Percentiles rank a stretch among this genome's conserved stretches.
Conservation (phyloP, 2,329 filamentous ascomycete species). For the Aspergillus felis region DNA sequence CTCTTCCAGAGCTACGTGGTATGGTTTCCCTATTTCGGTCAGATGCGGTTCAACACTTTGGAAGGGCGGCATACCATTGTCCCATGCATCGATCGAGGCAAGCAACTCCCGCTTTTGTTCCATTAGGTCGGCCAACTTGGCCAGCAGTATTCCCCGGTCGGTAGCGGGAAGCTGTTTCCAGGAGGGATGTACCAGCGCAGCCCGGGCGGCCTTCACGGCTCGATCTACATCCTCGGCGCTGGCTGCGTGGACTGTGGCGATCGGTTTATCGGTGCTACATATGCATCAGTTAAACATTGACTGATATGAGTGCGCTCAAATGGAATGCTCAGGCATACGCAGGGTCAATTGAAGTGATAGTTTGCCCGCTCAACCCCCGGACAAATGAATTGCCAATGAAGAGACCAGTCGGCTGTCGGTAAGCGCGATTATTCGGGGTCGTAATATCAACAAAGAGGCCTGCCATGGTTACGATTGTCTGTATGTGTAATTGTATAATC, state of each 20-base stretch:
- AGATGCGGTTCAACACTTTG: background rate
- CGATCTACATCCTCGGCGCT: constrained; percentile 31
- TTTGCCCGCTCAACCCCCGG: constrained; percentile 59
- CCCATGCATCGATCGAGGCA: constrained; percentile 69
- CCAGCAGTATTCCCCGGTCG: constrained; percentile 63
- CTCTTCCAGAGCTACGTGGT: constrained; percentile 51
- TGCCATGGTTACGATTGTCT: constrained; percentile 25
- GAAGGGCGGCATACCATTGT: constrained; percentile 57
- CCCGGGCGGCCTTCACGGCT: constrained; percentile 31
- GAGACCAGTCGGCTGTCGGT: constrained; percentile 67
- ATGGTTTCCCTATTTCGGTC: constrained; percentile 37
- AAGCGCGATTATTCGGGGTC: constrained; percentile 71
- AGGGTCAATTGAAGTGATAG: constrained; percentile 65
- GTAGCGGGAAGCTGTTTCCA: constrained; percentile 41
- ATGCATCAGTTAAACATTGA: constrained; percentile 9
- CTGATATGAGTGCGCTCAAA: background rate
- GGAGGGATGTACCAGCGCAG: constrained; percentile 32
- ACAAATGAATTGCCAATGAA: constrained; percentile 84
- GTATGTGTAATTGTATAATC: no score
- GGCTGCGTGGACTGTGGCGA: constrained; percentile 64
- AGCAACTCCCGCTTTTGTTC: constrained; percentile 60
- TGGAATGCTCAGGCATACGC: constrained; percentile 35
- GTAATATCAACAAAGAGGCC: constrained; percentile 54
- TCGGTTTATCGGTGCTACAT: constrained; percentile 56
- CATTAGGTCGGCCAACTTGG: constrained; percentile 66